phyloP scores from a whole-genome alignment of 1,139 yeast genomes.

The Pichia sp. region DNA sequence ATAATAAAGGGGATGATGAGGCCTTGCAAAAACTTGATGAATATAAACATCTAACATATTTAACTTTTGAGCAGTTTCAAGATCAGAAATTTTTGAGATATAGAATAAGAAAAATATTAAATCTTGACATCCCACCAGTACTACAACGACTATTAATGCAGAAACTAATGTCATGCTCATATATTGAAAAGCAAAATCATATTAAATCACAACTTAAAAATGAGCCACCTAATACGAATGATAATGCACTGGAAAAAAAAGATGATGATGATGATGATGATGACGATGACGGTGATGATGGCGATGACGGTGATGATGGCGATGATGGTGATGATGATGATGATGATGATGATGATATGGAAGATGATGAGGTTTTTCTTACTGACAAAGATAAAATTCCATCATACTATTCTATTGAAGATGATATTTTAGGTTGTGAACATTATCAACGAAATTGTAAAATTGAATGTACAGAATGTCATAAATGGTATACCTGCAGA shows the following conservation, averaged over 20 bases:
- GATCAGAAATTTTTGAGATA: slow-evolving; percentile 49
- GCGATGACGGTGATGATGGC: slow-evolving; percentile 24
- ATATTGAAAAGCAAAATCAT: slow-evolving; percentile 42
- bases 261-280: slow-evolving; percentile 35
- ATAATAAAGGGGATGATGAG: slow-evolving; percentile 3
- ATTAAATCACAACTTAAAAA: slow-evolving; percentile 32
- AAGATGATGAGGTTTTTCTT: slow-evolving; percentile 34
- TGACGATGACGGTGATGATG: slow-evolving; percentile 18
- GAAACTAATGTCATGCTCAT: slow-evolving; percentile 70
- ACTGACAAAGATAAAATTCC: slow-evolving; percentile 46
- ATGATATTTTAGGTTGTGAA: slow-evolving; percentile 59
- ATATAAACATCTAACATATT: slow-evolving; percentile 31
- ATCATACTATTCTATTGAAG: slow-evolving; percentile 42
- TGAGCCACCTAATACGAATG: too few species aligned
- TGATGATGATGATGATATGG: slow-evolving; percentile 23
- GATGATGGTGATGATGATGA: slow-evolving; percentile 22
- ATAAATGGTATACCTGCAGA: slow-evolving; percentile 73
- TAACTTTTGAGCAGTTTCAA: slow-evolving; percentile 43
- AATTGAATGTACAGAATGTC: slow-evolving; percentile 71
- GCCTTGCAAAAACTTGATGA: slow-evolving; percentile 11
- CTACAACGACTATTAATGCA: slow-evolving; percentile 64
- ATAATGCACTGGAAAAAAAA: neutral
- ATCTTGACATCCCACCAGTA: slow-evolving; percentile 41
- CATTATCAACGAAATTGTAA: slow-evolving; percentile 86
- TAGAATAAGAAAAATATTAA: slow-evolving; percentile 53